Evolutionary conservation across 2,329 filamentous ascomycete genomes (phyloP).

Genomic region (Domatiomyces catenatus): DNA sequence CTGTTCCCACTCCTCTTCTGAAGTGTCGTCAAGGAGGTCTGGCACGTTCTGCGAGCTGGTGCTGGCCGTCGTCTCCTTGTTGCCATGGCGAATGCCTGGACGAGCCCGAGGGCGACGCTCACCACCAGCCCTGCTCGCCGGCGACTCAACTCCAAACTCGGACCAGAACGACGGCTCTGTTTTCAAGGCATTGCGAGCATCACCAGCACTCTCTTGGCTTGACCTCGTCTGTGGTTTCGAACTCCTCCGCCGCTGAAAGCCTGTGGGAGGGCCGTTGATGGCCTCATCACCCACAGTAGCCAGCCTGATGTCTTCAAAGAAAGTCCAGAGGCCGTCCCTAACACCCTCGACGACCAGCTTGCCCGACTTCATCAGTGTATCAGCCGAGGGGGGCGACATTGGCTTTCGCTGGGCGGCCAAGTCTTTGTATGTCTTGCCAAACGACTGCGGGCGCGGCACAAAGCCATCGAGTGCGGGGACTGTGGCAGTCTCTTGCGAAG

Average conservation of each 20-base stretch:
- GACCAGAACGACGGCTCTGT: slow-evolving; percentile 35
- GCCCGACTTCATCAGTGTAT: slow-evolving; percentile 38
- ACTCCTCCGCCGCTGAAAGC: slow-evolving; percentile 20
- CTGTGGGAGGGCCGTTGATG: slow-evolving; percentile 34
- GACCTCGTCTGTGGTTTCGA: not conserved
- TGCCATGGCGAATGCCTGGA: slow-evolving; percentile 11
- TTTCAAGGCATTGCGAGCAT: slow-evolving; percentile 11
- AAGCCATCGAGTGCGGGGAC: slow-evolving; percentile 13
- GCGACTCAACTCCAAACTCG: slow-evolving; percentile 36
- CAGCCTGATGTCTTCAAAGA: slow-evolving; percentile 87
- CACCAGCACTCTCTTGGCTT: not conserved
- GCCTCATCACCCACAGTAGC: slow-evolving; percentile 92
- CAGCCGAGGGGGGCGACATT: slow-evolving; percentile 32
- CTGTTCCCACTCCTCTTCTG: slow-evolving; percentile 38
- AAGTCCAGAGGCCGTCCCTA: slow-evolving; percentile 78
- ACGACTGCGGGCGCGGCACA: slow-evolving; percentile 7
- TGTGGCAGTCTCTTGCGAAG: not conserved
- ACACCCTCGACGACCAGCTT: slow-evolving; percentile 84
- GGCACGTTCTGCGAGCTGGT: slow-evolving; percentile 5
- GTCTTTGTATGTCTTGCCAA: slow-evolving; percentile 22
- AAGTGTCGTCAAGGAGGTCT: slow-evolving; percentile 7
- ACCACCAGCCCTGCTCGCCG: slow-evolving; percentile 12
- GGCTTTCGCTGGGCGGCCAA: slow-evolving; percentile 25
- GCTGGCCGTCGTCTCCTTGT: slow-evolving; percentile 14
- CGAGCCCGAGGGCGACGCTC: not conserved